A percentile compares a stretch with the other conserved stretches of the same genome.
These are phyloP conservation scores for Verbascum thapsus DNA, from an alignment of 257 asterid genomes.

Conservation along the genomic window DNA sequence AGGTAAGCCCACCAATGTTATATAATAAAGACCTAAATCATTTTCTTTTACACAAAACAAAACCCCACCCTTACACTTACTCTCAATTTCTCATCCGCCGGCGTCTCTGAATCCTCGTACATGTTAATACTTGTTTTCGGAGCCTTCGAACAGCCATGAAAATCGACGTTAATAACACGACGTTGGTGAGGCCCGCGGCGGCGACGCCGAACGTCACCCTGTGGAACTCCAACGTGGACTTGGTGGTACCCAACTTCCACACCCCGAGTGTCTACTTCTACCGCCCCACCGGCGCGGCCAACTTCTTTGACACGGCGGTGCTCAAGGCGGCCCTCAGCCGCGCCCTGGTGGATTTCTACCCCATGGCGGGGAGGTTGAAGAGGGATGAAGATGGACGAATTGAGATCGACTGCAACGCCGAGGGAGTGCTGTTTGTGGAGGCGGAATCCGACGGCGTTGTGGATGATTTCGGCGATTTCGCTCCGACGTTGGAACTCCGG, in stretches of 20 bases:
- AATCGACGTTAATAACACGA: slow-evolving; percentile 59
- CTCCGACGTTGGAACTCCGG: slow-evolving; percentile 83
- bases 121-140: neutral
- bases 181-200: slow-evolving; percentile 75
- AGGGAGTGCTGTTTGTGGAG: slow-evolving; percentile 69
- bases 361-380: slow-evolving; percentile 94
- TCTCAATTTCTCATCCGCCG: neutral
- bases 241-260: slow-evolving; percentile 97
- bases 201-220: slow-evolving; percentile 60
- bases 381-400: slow-evolving; percentile 94
- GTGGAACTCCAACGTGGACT: slow-evolving; percentile 96
- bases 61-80: slow-evolving; percentile 5
- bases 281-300: slow-evolving; percentile 54
- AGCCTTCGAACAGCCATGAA: no score
- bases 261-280: slow-evolving; percentile 96
- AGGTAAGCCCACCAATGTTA: slow-evolving; percentile 29
- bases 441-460: slow-evolving; percentile 69
- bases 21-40: slow-evolving; percentile 1
- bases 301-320: slow-evolving; percentile 64
- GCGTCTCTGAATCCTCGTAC: neutral
- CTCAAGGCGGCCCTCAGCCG: slow-evolving; percentile 74
- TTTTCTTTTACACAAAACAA: neutral
- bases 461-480: slow-evolving; percentile 81
- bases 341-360: slow-evolving; percentile 88
- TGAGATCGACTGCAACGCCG: slow-evolving; percentile 57